Evolutionary conservation across 768 basidiomycete genomes (phyloP), one percentile per base, ranked within the genome.

Genomic region (Lentinus brumalis): DNA sequence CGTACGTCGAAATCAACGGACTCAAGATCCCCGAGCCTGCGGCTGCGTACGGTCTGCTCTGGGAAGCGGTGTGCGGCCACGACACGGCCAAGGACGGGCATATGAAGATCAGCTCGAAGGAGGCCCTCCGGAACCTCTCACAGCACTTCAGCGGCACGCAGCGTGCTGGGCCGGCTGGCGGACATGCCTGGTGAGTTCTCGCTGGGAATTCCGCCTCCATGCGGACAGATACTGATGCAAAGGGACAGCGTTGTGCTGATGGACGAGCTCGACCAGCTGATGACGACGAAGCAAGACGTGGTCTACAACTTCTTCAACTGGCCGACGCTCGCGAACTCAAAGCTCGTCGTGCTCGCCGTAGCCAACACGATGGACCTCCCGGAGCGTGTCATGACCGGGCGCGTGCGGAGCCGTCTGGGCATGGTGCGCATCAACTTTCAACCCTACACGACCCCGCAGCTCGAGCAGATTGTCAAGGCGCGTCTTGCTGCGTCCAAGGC

Each of bases 221-320:
- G 3, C 15, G 10, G 15, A 55, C 35, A 35, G 39, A 44, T 56
- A 16, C 40, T 10, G 54, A 63, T 16, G 46, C 35, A 29, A 29
- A 16, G 32, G 21, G 10, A 7, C 65, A 98, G 95, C 59, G 91
- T 98, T 5, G 95, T 98, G 5, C 79, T 99, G 15, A 98, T 99
- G 93, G 96, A 99, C 72, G 97, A 99, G 75, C 82, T 99, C 5
- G 97, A 99, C 75, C 97, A 98, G 73, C 82, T 99, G 31, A 86
- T 98, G 67, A 98, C 96, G 1, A 80, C 90, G 16, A 97, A 97
- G 71, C 96, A 99, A 73, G 96, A 99, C 60, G 96, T 99, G 10
- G 91, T 99, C 21, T 99, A 99, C 76, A 98, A 98, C 70, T 98
- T 99, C 76, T 98, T 98, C 82, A 98, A 99, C 72, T 99, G 97